Base-by-base conservation (phyloP, 257 asterid genomes). In the Solanum piurae region DNA sequence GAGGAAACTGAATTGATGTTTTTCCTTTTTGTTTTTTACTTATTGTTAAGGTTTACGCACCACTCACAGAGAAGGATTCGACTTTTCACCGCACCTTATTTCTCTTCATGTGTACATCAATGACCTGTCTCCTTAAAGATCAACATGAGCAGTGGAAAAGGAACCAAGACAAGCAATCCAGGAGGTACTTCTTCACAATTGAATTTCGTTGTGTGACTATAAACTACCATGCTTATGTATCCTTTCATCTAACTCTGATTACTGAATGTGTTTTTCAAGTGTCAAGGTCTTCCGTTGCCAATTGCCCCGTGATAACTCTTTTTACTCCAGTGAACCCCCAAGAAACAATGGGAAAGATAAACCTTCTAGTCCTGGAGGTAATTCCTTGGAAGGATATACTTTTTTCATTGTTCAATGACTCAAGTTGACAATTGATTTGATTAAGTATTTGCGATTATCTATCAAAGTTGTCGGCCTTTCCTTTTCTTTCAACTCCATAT, bases 141-240 rank as follows among this genome's bases (percentile, higher is more conserved):
- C 98, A 95, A 86, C 99, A 97, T 84, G 99, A 93, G 86, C 99
- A 97, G 93, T 95, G 96, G 98, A 94, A 94, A 91, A 91, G 92
- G 76, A 88, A 85, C 87, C 93, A 95, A 1, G 95, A 91, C 88
- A 89, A 71, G 86, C 92, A 89, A 62, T 93, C 89, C 66, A 88
- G 99, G 88, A 94, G 99, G 99, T 95, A 86, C 77, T 11, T 76
- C 62, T 83, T 86, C 88, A 18, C 44, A 20, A 23, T 49, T 72
- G 23, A 23, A 21, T 82, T 62, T 62, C 71, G n/a, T 80, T 37
- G 27, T 31, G 29, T 87, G 38, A 11, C 23, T 44, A n/a, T 21
- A 44, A 21, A 60, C 34, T 88, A 55, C n/a, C 42, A 25, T 83
- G 12, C 72, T 73, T 55, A 10, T 21, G 37, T 55, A 11, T 85